phyloP scores from a whole-genome alignment of 2,329 filamentous ascomycete species.

The Monosporascus ibericus region DNA sequence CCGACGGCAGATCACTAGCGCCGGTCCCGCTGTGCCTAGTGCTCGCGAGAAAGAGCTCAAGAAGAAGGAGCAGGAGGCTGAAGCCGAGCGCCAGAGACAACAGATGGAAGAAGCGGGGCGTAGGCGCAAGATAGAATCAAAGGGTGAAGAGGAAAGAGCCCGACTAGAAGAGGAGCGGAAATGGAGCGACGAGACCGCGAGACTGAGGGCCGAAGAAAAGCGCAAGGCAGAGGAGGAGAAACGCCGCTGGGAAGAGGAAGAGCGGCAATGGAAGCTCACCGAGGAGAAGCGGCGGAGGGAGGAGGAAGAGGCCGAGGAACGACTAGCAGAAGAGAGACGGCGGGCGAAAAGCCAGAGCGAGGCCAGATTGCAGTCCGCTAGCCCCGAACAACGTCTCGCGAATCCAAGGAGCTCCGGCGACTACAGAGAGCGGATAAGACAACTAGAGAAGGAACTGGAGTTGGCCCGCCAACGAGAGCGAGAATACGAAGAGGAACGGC shows the following conservation, averaged over 20 bases:
- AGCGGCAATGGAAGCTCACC: slow-evolving; percentile 69
- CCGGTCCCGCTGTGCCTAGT: slow-evolving; percentile 72
- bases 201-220: slow-evolving; percentile 55
- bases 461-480: slow-evolving; percentile 55
- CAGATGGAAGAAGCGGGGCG: slow-evolving; percentile 48
- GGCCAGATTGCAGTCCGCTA: slow-evolving; percentile 50
- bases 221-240: slow-evolving; percentile 61
- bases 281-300: slow-evolving; percentile 67
- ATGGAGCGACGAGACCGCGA: slow-evolving; percentile 61
- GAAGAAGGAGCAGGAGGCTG: slow-evolving; percentile 49
- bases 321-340: slow-evolving; percentile 60
- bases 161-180: slow-evolving; percentile 57
- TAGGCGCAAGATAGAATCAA: slow-evolving; percentile 38
- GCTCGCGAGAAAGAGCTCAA: slow-evolving; percentile 76
- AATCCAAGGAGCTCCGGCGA: slow-evolving; percentile 21
- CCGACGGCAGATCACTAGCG: slow-evolving; percentile 84
- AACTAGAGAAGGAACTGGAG: slow-evolving; percentile 71
- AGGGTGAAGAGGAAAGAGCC: slow-evolving; percentile 56
- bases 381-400: too few species aligned
- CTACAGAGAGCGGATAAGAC: slow-evolving; percentile 64
- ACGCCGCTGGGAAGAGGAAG: slow-evolving; percentile 71
- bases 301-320: slow-evolving; percentile 66
- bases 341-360: slow-evolving; percentile 57
- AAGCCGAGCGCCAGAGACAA: slow-evolving; percentile 52
- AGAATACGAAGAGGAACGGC: slow-evolving; percentile 54